Conservation (phyloP, 495 filamentous ascomycete genomes). For the Podospora australis region DNA sequence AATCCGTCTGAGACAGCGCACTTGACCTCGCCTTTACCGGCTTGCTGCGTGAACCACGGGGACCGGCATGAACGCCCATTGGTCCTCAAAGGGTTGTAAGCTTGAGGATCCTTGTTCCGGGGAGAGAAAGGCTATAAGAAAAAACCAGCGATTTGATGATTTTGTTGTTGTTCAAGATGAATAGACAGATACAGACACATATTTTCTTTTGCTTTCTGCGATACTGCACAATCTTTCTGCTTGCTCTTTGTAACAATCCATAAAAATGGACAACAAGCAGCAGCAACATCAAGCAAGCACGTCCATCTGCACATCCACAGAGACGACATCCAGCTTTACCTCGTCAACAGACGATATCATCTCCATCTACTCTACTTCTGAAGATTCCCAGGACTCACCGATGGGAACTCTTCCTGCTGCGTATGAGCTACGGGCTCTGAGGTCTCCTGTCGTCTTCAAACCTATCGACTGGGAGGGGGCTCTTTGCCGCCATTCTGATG, state of each 20-base stretch:
- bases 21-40: conserved; percentile 9
- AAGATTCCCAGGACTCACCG: not conserved
- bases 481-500: too few species aligned
- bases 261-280: not conserved
- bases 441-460: not conserved
- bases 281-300: conserved; percentile 13
- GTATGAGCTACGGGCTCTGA: not conserved
- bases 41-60: conserved; percentile 8
- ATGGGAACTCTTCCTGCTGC: not conserved
- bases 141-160: not conserved
- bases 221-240: not conserved
- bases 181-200: not conserved
- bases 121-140: not conserved
- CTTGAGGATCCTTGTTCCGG: not conserved
- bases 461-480: conserved; percentile 1
- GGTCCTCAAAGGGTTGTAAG: conserved; percentile 4
- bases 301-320: conserved; percentile 18
- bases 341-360: not conserved
- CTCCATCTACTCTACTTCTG: not conserved
- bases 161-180: too few species aligned
- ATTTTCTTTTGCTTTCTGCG: not conserved
- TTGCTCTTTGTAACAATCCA: not conserved
- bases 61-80: not conserved
- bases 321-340: not conserved
- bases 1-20: conserved; percentile 5